Evolutionary conservation across 1,284 basidiomycete genomes (phyloP).

Genomic region (Trametes pubescens): DNA sequence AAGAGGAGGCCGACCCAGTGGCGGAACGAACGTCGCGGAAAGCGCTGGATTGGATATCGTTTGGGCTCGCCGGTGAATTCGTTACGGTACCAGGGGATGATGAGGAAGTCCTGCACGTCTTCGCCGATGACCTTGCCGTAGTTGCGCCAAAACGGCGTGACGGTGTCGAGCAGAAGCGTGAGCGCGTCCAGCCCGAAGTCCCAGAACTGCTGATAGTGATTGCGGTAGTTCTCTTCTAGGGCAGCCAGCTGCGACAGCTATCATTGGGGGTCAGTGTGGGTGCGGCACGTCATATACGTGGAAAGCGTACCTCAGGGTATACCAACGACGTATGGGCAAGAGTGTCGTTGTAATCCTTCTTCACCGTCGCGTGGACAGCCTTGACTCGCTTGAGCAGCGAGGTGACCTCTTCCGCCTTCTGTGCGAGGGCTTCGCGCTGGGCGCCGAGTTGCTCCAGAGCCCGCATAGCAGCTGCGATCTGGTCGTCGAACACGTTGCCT

Average conservation of each 20-base stretch:
- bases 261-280: conserved; percentile 5
- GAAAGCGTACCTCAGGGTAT: conserved; percentile 69
- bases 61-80: conserved; percentile 81
- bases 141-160: conserved; percentile 79
- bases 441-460: conserved; percentile 51
- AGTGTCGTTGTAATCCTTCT: conserved; percentile 70
- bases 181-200: conserved; percentile 77
- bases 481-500: conserved; percentile 60
- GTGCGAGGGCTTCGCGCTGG: conserved; percentile 49
- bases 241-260: conserved; percentile 73
- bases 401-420: conserved; percentile 57
- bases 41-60: conserved; percentile 61
- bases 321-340: conserved; percentile 73
- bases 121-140: conserved; percentile 80
- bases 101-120: conserved; percentile 79
- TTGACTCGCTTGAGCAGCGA: conserved; percentile 58
- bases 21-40: conserved; percentile 68
- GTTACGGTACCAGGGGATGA: conserved; percentile 80
- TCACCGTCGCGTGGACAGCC: conserved; percentile 60
- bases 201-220: conserved; percentile 80
- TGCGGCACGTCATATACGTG: not conserved
- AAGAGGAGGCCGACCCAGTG: conserved; percentile 71
- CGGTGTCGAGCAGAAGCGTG: conserved; percentile 74
- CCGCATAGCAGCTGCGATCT: conserved; percentile 55
- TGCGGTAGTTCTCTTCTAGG: conserved; percentile 76